phyloP scores from a whole-genome alignment of 441 rosid genomes.

The Eruca vesicaria region DNA sequence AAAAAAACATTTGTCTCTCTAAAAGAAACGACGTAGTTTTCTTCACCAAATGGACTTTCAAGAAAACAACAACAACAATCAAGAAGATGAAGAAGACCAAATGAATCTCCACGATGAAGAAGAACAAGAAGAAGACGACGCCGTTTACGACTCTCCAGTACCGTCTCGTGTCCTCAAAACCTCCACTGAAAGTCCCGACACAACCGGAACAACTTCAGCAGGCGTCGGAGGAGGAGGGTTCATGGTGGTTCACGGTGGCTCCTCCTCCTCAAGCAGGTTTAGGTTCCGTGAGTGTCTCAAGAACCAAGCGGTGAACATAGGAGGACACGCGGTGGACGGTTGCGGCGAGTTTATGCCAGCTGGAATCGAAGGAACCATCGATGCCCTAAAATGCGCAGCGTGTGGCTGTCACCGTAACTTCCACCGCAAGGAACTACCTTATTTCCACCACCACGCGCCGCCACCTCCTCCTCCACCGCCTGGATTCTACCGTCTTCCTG shows the following conservation, averaged over 20 bases:
- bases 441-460: slow-evolving; percentile 56
- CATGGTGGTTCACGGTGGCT: slow-evolving; percentile 61
- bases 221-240: slow-evolving; percentile 47
- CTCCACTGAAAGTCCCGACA: slow-evolving; percentile 37
- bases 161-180: slow-evolving; percentile 29
- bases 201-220: slow-evolving; percentile 54
- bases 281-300: slow-evolving; percentile 83
- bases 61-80: background rate
- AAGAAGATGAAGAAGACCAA: slow-evolving; percentile 17
- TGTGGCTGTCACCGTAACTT: slow-evolving; percentile 92
- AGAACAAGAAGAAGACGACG: slow-evolving; percentile 29
- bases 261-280: slow-evolving; percentile 48
- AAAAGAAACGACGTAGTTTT: slow-evolving; percentile 27
- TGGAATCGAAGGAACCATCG: slow-evolving; percentile 69
- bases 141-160: slow-evolving; percentile 30
- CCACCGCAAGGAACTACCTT: slow-evolving; percentile 61
- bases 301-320: slow-evolving; percentile 85
- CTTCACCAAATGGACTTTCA: slow-evolving; percentile 15
- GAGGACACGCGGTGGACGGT: slow-evolving; percentile 80
- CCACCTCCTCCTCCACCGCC: slow-evolving; percentile 56
- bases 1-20: background rate
- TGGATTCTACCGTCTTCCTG: slow-evolving; percentile 67
- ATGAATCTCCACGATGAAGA: slow-evolving; percentile 76
- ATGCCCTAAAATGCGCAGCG: slow-evolving; percentile 80
- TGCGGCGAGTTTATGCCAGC: slow-evolving; percentile 95